Percentiles rank a stretch among this genome's conserved stretches.
Conservation (phyloP, 1,284 basidiomycete species). For the Entoloma clypeatum region DNA sequence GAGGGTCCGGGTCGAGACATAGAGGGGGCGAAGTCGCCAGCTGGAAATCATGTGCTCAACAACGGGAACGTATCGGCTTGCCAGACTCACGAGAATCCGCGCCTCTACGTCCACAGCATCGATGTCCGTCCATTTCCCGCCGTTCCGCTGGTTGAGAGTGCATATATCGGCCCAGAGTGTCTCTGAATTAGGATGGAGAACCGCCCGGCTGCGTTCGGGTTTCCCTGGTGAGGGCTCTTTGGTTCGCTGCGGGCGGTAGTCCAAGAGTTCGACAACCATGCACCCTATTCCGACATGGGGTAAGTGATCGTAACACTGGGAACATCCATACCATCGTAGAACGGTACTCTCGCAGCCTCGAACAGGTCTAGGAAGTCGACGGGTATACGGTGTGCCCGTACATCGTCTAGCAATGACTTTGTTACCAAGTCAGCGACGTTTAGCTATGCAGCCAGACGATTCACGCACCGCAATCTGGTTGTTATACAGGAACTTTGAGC, state of each 20-base stretch:
- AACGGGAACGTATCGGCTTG: too few species aligned
- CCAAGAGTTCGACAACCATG: conserved; percentile 74
- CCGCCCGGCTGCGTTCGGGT: conserved; percentile 61
- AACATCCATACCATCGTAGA: conserved; percentile 63
- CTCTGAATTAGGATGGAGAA: conserved; percentile 70
- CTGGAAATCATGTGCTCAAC: conserved; percentile 34
- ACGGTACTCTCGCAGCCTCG: conserved; percentile 62
- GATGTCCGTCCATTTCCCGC: conserved; percentile 58
- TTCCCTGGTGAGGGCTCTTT: conserved; percentile 52
- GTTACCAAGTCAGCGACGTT: conserved; percentile 14
- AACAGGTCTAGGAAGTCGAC: conserved; percentile 78
- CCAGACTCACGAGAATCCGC: conserved; percentile 58
- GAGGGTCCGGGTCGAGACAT: conserved; percentile 72
- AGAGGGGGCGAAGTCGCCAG: conserved; percentile 67
- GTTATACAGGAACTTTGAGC: conserved; percentile 74
- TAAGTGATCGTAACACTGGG: neutral
- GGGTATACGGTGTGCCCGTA: conserved; percentile 74
- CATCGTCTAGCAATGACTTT: conserved; percentile 74
- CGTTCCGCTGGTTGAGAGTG: conserved; percentile 54
- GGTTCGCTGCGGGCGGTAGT: conserved; percentile 57
- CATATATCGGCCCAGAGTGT: conserved; percentile 75
- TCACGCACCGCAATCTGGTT: conserved; percentile 63
- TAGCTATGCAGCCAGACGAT: conserved; percentile 8
- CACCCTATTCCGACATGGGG: conserved; percentile 48
- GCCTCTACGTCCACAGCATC: conserved; percentile 71